phyloP scores from a whole-genome alignment of 306 rosid genomes.

The Glycine soja region DNA sequence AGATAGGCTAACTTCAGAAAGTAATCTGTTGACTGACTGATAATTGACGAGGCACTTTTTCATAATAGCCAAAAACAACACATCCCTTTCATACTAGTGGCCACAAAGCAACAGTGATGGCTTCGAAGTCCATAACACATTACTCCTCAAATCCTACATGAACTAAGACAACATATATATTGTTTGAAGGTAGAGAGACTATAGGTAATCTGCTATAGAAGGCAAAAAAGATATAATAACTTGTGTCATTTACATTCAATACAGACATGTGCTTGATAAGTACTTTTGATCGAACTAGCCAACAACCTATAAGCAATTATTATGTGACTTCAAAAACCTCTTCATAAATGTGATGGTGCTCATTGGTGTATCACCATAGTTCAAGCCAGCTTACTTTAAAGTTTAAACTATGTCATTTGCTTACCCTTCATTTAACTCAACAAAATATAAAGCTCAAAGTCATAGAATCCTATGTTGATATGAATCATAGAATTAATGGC shows the following conservation, averaged over 20 bases:
- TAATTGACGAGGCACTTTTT: too few species aligned
- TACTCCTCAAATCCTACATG: background rate
- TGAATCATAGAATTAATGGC: background rate
- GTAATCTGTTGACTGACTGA: too few species aligned
- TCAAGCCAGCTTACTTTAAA: background rate
- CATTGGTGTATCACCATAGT: background rate
- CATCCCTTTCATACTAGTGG: background rate
- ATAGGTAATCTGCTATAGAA: background rate
- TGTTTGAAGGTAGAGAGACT: background rate
- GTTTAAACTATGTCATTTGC: background rate
- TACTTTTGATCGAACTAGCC: background rate
- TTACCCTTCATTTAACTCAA: background rate
- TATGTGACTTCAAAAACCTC: background rate
- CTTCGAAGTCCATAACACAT: background rate
- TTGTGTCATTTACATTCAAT: too few species aligned
- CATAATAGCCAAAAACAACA: background rate
- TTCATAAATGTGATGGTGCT: background rate
- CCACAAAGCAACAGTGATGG: background rate
- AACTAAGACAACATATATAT: background rate
- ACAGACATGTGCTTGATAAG: background rate
- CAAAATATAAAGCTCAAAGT: background rate
- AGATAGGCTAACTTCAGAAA: too few species aligned
- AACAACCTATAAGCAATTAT: background rate
- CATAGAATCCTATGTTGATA: background rate
- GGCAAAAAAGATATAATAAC: too few species aligned